Percentiles rank a stretch among this genome's conserved stretches.
Evolutionary conservation across 1,139 yeast species (phyloP).

Genomic region (Pichia sp.): DNA sequence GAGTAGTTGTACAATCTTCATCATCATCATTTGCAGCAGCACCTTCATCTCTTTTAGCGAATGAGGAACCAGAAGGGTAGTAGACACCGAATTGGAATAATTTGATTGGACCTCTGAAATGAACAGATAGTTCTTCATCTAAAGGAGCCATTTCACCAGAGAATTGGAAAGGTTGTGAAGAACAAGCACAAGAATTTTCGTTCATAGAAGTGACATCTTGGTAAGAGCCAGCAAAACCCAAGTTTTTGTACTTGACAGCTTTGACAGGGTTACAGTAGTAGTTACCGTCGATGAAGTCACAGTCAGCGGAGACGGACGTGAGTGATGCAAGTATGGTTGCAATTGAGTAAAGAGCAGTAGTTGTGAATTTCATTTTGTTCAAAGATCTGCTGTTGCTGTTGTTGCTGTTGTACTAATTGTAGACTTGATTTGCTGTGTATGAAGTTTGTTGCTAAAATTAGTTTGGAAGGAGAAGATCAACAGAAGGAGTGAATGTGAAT

Average conservation of each 20-base stretch:
- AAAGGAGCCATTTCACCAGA: slow-evolving; percentile 77
- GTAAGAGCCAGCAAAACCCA: slow-evolving; percentile 80
- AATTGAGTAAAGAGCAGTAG: slow-evolving; percentile 28
- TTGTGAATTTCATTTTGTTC: slow-evolving; percentile 22
- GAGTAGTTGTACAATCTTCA: slow-evolving; percentile 28
- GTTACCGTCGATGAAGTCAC: slow-evolving; percentile 56
- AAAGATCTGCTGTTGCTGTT: too few species aligned
- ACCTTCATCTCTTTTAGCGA: slow-evolving; percentile 32
- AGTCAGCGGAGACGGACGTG: slow-evolving; percentile 33
- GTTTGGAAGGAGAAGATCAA: too few species aligned
- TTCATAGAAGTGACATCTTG: slow-evolving; percentile 66
- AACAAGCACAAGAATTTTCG: slow-evolving; percentile 55
- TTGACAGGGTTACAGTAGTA: slow-evolving; percentile 69
- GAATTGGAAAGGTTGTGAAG: slow-evolving; percentile 44
- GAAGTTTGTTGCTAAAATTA: too few species aligned
- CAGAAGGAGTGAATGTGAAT: too few species aligned
- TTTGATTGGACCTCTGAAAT: slow-evolving; percentile 87
- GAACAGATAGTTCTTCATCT: slow-evolving; percentile 84
- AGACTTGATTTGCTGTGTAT: too few species aligned
- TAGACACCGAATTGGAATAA: slow-evolving; percentile 76
- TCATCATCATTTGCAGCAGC: slow-evolving; percentile 33
- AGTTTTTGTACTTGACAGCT: slow-evolving; percentile 60
- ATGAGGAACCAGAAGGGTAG: slow-evolving; percentile 36
- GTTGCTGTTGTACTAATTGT: too few species aligned
- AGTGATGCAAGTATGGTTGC: slow-evolving; percentile 26